Evolutionary conservation across 495 filamentous ascomycete species (phyloP), one percentile per base, ranked within the genome.

Genomic region (Halenospora varia): DNA sequence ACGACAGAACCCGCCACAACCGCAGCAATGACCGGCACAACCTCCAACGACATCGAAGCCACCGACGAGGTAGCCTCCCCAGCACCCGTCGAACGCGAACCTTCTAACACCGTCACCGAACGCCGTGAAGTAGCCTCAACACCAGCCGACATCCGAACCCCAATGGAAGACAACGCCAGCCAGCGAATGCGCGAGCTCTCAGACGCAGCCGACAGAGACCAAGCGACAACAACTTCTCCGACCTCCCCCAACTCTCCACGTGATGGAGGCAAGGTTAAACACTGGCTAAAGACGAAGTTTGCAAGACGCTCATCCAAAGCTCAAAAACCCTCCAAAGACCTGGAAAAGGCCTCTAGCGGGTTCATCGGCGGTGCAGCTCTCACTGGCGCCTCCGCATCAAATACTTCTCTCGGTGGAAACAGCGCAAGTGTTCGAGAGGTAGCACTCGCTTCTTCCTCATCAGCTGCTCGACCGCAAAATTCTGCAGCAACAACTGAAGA

Each of bases 211-310:
- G 44, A 55, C 49, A 60, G 25, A n/a, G 48, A 64, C 8, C 49
- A 56, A 23, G 29, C 40, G 8, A 57, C 49, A 18, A 42, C 48
- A 11, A 25, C 54, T 8, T 56, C 68, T 20, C 39, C 67, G 2
- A 50, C 41, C 10, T 61, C 64, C 0, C 53, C 61, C 1, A 42
- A 45, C 41, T 61, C 64, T 0, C 53, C 61, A 0, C 35, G 44
- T 35, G 51, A 42, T 44, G 40, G 65, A 62, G 46, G 61, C 42
- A 78, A 79, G 56, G 71, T 87, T 39, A 86, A 78, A 53, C 74
- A 75, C 45, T 89, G 84, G 84, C 69, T 89, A 44, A 83, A 81
- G 62, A 76, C 68, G 8, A 79, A 75, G 49, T 73, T 87, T 41
- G 71, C 75, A 0, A 74, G 79, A 53, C 69, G 70, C 18, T 47